These are phyloP conservation scores for Mortierella sp. DNA, from an alignment of 371 early-diverging fungal species.

Conservation along the genomic window DNA sequence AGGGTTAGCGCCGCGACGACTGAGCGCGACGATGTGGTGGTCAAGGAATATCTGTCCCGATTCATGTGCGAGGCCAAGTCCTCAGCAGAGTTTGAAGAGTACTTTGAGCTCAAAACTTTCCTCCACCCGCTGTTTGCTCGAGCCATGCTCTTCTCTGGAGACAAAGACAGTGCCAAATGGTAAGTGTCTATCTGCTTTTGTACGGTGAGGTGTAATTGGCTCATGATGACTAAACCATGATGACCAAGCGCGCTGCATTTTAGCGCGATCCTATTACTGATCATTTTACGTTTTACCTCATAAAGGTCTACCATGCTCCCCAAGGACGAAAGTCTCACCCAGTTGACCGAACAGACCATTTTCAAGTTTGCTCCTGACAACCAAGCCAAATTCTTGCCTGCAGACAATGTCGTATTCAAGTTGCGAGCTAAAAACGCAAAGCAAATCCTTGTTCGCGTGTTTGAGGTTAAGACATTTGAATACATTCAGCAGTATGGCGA, in stretches of 20 bases:
- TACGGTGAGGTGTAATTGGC: too few relatives aligned
- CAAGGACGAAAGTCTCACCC: constrained; percentile 11
- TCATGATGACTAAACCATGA: too few relatives aligned
- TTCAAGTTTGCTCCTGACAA: constrained; percentile 36
- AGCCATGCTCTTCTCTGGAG: constrained; percentile 37
- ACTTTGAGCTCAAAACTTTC: constrained; percentile 29
- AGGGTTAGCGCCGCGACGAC: constrained; percentile 15
- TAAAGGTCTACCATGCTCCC: constrained; percentile 19
- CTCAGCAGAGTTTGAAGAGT: constrained; percentile 28
- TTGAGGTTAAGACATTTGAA: constrained; percentile 53
- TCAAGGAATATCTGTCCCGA: constrained; percentile 26
- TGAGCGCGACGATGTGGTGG: constrained; percentile 13
- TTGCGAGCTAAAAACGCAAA: constrained; percentile 43
- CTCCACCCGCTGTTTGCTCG: constrained; percentile 26
- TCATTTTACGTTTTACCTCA: background rate
- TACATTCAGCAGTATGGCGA: constrained; percentile 35
- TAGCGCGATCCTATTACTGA: constrained; percentile 1
- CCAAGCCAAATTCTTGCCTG: constrained; percentile 24
- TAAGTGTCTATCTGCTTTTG: constrained; percentile 5
- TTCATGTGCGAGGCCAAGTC: constrained; percentile 37
- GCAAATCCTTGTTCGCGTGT: constrained; percentile 39
- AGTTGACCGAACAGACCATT: constrained; percentile 31
- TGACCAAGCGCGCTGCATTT: too few relatives aligned
- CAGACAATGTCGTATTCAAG: constrained; percentile 42
- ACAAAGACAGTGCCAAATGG: constrained; percentile 34